phyloP scores from a whole-genome alignment of 495 filamentous ascomycete genomes.

The Bacidia rubella region DNA sequence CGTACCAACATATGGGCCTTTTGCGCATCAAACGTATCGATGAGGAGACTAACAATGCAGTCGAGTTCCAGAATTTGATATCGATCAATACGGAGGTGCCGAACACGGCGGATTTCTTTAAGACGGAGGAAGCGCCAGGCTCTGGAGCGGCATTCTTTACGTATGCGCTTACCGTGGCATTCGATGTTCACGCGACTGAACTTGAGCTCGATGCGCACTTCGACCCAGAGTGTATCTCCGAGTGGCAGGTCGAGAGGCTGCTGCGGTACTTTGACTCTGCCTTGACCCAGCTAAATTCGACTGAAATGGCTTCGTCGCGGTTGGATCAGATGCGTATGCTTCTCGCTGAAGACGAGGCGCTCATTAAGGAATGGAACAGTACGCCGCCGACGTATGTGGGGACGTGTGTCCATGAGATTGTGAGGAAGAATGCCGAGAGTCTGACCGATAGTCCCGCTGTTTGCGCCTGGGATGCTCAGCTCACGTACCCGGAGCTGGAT shows the following conservation, averaged over 20 bases:
- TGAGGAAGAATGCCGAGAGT: neutral
- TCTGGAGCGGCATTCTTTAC: constrained; percentile 53
- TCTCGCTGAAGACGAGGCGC: constrained; percentile 23
- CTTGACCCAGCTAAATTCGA: constrained; percentile 19
- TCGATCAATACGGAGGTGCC: constrained; percentile 29
- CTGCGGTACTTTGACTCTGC: constrained; percentile 29
- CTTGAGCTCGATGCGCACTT: constrained; percentile 50
- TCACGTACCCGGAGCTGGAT: constrained; percentile 38
- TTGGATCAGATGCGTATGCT: constrained; percentile 27
- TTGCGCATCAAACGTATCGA: constrained; percentile 53
- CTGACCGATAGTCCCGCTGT: constrained; percentile 19
- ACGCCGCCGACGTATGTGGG: constrained; percentile 21
- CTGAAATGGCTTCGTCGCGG: constrained; percentile 14
- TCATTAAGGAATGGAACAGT: constrained; percentile 31
- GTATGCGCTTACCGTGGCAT: constrained; percentile 52
- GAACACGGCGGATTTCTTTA: constrained; percentile 24
- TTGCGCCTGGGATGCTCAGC: constrained; percentile 33
- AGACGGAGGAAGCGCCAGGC: constrained; percentile 36
- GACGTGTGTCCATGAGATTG: constrained; percentile 8
- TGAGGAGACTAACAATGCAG: constrained; percentile 47
- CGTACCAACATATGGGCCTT: constrained; percentile 55
- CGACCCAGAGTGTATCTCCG: constrained; percentile 34
- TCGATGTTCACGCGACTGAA: constrained; percentile 39
- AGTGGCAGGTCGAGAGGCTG: constrained; percentile 31
- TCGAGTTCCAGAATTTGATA: constrained; percentile 48